A percentile compares a stretch with the other conserved stretches of the same genome.
Conservation (phyloP, 2,329 filamentous ascomycete genomes). For the Cylindrodendrum hubeiense region DNA sequence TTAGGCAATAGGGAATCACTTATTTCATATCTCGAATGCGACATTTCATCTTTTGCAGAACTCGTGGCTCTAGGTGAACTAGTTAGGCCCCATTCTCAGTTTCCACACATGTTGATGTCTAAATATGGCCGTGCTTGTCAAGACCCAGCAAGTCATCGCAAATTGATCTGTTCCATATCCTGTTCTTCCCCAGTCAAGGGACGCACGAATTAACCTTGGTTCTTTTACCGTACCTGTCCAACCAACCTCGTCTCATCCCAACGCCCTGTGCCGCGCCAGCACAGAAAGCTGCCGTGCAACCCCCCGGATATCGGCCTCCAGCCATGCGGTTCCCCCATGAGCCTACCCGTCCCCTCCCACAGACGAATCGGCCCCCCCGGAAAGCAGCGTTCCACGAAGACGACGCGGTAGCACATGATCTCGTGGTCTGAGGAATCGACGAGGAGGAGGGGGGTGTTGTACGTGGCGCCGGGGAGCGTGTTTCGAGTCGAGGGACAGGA, state of each 20-base stretch:
- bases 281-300: background rate
- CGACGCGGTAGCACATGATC: background rate
- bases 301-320: background rate
- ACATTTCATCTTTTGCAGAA: background rate
- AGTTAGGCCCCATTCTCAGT: too few relatives aligned
- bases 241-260: background rate
- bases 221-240: background rate
- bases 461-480: background rate
- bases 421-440: too few relatives aligned
- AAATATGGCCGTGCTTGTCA: background rate
- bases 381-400: background rate
- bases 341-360: background rate
- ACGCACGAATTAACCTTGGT: background rate
- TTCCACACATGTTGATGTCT: background rate
- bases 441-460: background rate
- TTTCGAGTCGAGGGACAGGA: slow-evolving; percentile 3
- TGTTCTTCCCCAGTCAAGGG: background rate
- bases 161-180: background rate
- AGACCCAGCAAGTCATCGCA: too few relatives aligned
- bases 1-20: slow-evolving; percentile 29
- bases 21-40: slow-evolving; percentile 25
- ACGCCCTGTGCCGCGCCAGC: background rate
- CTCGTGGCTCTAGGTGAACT: background rate
- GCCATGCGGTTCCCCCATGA: background rate
- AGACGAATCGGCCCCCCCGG: background rate